Evolutionary conservation across 2,329 filamentous ascomycete genomes (phyloP), one percentile per base, ranked within the genome.

Genomic region (Didymellaceae sp.): DNA sequence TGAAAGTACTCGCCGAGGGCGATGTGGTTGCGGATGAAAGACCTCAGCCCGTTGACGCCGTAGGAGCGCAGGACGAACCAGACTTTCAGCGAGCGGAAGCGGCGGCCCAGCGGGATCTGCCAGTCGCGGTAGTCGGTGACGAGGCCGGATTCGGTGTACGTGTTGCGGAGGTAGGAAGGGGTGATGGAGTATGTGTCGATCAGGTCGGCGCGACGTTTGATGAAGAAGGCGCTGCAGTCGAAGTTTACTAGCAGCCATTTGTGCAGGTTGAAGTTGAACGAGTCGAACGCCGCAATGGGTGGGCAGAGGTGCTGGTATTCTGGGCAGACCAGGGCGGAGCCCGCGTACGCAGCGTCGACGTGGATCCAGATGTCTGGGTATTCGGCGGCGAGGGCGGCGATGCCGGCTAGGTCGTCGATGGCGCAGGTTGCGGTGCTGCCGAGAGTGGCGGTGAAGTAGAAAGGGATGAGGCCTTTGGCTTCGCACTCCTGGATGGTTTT

Each of bases 191-290:
- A 82, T 0, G 91, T 89, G 54, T 87, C 82, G 33, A 88, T 90
- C n/a, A 97, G 82, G 74, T 91, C 86, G 45, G 79, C 77, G 13
- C 92, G 84, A 64, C 86, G 82, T 56, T 87, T 86, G 39, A 97
- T 86, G 75, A 85, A 97, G 35, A 96, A 81, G 59, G 88, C 88
- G 45, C 88, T 64, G 51, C 83, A 83, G 66, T 97, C 93, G 66
- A 97, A 97, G 74, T 96, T 96, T 49, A 91, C 91, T 14, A 97
- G 85, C 38, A 97, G 81, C 93, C 93, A 97, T 78, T 97, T 97
- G 81, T 97, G 92, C 83, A 96, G 89, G 78, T 97, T 97, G 78
- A 93, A 85, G 75, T 96, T 87, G 81, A 96, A 96, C 58, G 87
- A 91, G 77, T 96, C 89, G 69, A 96, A 91, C 17, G 79, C 75